phyloP scores from a whole-genome alignment of 768 basidiomycete species.

The Rhizopogon rudus region DNA sequence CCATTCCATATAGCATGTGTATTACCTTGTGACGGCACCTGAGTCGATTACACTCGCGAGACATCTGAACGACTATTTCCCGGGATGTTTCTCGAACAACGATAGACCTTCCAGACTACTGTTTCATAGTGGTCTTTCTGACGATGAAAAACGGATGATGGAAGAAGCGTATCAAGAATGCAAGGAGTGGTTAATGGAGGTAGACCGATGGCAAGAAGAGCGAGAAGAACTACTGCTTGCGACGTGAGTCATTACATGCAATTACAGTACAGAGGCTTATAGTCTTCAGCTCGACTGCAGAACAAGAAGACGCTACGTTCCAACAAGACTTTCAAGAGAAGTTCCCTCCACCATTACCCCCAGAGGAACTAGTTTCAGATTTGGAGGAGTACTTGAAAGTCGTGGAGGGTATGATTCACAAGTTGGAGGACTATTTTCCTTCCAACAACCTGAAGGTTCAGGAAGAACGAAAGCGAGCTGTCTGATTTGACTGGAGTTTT shows the following conservation, averaged over 20 bases:
- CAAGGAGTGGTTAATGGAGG: conserved; percentile 12
- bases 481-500: background rate
- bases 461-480: background rate
- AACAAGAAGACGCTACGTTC: conserved; percentile 10
- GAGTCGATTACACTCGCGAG: conserved; percentile 19
- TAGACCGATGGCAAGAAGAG: conserved; percentile 16
- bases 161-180: conserved; percentile 12
- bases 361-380: conserved; percentile 8
- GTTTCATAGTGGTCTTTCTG: conserved; percentile 20
- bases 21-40: conserved; percentile 23
- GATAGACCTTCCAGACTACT: conserved; percentile 13
- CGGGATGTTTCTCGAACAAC: conserved; percentile 14
- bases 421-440: conserved; percentile 20
- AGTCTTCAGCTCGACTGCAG: conserved; percentile 7
- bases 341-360: conserved; percentile 15
- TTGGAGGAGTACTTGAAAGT: conserved; percentile 20
- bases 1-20: conserved; percentile 16
- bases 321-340: conserved; percentile 17
- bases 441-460: background rate
- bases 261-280: background rate
- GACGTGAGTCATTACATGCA: background rate
- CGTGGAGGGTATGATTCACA: conserved; percentile 22
- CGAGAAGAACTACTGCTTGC: conserved; percentile 11
- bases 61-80: conserved; percentile 23
- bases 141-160: conserved; percentile 17